phyloP scores from a whole-genome alignment of 2,329 filamentous ascomycete genomes.

The Trichoderma polysporum region DNA sequence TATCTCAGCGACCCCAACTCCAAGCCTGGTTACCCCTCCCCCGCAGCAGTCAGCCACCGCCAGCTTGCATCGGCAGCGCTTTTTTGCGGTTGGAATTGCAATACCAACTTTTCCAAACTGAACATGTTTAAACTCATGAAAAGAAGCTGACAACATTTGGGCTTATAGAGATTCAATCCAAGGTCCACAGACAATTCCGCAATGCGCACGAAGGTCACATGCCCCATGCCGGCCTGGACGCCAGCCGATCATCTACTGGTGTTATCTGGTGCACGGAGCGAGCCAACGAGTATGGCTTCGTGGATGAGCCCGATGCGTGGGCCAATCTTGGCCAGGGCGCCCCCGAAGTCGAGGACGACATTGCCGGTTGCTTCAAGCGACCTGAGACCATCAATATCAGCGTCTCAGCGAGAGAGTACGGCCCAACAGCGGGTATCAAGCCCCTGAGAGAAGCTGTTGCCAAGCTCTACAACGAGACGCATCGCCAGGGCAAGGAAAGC shows the following conservation, averaged over 20 bases:
- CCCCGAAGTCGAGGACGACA: slow-evolving; percentile 90
- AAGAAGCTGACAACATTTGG: slow-evolving; percentile 22
- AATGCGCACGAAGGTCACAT: slow-evolving; percentile 87
- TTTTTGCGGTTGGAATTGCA: not conserved
- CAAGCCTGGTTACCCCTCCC: slow-evolving; percentile 19
- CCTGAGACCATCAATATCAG: slow-evolving; percentile 76
- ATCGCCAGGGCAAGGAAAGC: slow-evolving; percentile 81
- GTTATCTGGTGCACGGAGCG: slow-evolving; percentile 92
- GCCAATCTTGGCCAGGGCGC: slow-evolving; percentile 93
- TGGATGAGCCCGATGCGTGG: slow-evolving; percentile 79
- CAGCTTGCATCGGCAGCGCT: not conserved
- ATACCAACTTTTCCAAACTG: not conserved
- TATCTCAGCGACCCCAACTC: not conserved
- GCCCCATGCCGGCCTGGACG: slow-evolving; percentile 87
- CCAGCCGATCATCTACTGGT: slow-evolving; percentile 83
- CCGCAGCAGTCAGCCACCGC: slow-evolving; percentile 17
- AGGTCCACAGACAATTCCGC: slow-evolving; percentile 86
- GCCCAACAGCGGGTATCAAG: slow-evolving; percentile 91
- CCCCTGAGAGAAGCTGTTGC: slow-evolving; percentile 86
- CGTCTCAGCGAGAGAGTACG: slow-evolving; percentile 81
- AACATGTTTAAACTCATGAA: not conserved
- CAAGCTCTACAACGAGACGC: slow-evolving; percentile 88
- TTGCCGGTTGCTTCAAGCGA: slow-evolving; percentile 82
- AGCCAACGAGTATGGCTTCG: slow-evolving; percentile 83
- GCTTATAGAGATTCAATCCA: slow-evolving; percentile 70